A percentile compares a stretch with the other conserved stretches of the same genome.
phyloP scores from a whole-genome alignment of 306 rosid genomes.

The Arachis hypogaea region DNA sequence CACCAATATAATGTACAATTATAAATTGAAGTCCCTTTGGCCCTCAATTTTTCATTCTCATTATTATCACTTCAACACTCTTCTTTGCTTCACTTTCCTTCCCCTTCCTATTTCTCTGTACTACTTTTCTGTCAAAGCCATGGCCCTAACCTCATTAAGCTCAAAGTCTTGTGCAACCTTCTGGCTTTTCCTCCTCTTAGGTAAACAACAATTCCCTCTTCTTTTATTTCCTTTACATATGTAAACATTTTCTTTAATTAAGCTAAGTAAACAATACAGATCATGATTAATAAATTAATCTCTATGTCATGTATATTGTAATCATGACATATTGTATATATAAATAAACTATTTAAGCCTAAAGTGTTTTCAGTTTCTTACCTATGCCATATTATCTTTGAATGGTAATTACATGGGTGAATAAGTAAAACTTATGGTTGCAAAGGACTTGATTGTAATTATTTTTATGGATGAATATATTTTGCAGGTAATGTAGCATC shows the following conservation, averaged over 20 bases:
- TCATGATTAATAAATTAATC: too few species aligned
- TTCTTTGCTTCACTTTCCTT: background rate
- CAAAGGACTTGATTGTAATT: background rate
- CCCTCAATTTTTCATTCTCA: background rate
- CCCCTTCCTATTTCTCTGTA: background rate
- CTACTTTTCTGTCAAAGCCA: background rate
- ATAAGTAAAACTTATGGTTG: background rate
- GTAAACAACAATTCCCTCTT: slow-evolving; percentile 31
- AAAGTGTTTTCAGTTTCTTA: background rate
- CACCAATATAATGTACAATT: too few species aligned
- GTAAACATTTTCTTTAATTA: too few species aligned
- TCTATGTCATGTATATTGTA: too few species aligned
- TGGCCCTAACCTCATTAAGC: slow-evolving; percentile 36
- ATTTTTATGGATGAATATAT: background rate
- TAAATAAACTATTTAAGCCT: background rate
- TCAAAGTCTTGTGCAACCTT: slow-evolving; percentile 38
- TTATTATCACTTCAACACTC: background rate
- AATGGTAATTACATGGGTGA: background rate
- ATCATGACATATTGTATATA: too few species aligned
- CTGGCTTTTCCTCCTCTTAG: slow-evolving; percentile 41
- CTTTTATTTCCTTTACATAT: background rate
- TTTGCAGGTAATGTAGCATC: slow-evolving; percentile 51
- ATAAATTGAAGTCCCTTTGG: too few species aligned
- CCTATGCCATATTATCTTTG: too few species aligned
- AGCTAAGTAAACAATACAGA: too few species aligned